phyloP scores from a whole-genome alignment of 179 eudicot genomes.

The Corrigiola litoralis region DNA sequence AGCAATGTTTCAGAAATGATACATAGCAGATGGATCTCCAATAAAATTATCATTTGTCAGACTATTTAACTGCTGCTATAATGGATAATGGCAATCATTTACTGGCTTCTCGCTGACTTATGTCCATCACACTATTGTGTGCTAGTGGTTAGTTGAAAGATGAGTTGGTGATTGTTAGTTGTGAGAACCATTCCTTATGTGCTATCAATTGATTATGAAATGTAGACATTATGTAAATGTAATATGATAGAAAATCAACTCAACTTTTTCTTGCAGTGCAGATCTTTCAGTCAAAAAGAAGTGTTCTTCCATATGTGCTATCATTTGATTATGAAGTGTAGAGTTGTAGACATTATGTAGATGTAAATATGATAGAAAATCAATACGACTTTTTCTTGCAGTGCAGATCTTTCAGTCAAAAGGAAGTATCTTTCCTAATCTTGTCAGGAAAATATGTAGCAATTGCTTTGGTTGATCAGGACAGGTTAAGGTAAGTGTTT shows the following conservation, averaged over 20 bases:
- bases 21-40: no score
- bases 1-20: no score
- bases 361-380: conserved; percentile 21
- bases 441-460: conserved; percentile 83
- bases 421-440: conserved; percentile 64
- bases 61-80: no score
- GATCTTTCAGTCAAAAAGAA: conserved; percentile 70
- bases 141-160: no score
- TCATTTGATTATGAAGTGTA: neutral
- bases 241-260: conserved; percentile 19
- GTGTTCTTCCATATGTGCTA: neutral
- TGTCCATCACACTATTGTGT: no score
- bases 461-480: conserved; percentile 87
- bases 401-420: conserved; percentile 77
- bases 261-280: conserved; percentile 65
- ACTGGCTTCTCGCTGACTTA: no score
- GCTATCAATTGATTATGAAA: neutral
- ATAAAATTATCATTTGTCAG: no score
- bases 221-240: conserved; percentile 1
- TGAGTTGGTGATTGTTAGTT: no score
- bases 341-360: neutral
- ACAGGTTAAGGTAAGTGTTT: conserved; percentile 51
- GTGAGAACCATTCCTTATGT: neutral
- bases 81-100: no score
- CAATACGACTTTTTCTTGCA: conserved; percentile 42